A percentile compares a stretch with the other conserved stretches of the same genome.
These are phyloP conservation scores for Penicillium samsonianum DNA, from an alignment of 495 filamentous ascomycete species.

Conservation along the genomic window DNA sequence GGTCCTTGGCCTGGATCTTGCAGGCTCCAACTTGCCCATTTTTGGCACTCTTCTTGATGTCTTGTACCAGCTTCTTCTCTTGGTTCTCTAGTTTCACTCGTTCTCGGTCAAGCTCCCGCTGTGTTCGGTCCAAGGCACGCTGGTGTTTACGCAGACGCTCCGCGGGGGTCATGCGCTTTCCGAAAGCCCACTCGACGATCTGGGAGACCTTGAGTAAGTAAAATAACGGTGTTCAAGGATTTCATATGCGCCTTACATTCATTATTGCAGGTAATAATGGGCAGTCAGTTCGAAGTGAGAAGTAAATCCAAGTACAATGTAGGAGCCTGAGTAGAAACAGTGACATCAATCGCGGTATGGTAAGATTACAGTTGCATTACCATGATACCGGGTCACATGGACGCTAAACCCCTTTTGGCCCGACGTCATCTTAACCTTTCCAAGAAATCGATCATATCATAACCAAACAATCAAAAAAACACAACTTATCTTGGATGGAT, in stretches of 20 bases:
- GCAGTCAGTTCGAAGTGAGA: not conserved
- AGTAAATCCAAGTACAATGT: conserved; percentile 1
- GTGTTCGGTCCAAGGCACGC: conserved; percentile 92
- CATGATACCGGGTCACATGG: conserved; percentile 29
- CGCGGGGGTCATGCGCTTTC: conserved; percentile 95
- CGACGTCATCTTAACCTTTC: conserved; percentile 23
- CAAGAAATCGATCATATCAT: conserved; percentile 23
- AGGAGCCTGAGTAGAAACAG: conserved; percentile 5
- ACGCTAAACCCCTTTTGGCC: conserved; percentile 27
- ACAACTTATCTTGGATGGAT: conserved; percentile 21
- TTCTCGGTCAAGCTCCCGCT: conserved; percentile 92
- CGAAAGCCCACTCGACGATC: conserved; percentile 98
- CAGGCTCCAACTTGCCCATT: conserved; percentile 95
- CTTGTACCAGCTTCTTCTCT: conserved; percentile 91
- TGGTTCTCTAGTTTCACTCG: conserved; percentile 94
- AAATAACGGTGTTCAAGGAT: not conserved
- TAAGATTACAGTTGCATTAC: conserved; percentile 16
- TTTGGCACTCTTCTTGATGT: conserved; percentile 97
- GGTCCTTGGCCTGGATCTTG: conserved; percentile 96
- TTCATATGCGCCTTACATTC: conserved; percentile 54
- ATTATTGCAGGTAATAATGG: conserved; percentile 39
- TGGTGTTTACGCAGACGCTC: conserved; percentile 97
- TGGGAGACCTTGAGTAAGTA: conserved; percentile 35
- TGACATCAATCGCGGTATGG: conserved; percentile 13
- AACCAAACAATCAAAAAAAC: conserved; percentile 21